These are phyloP conservation scores for Ogataea allantospora DNA, from an alignment of 805 yeast genomes.

Conservation along the genomic window DNA sequence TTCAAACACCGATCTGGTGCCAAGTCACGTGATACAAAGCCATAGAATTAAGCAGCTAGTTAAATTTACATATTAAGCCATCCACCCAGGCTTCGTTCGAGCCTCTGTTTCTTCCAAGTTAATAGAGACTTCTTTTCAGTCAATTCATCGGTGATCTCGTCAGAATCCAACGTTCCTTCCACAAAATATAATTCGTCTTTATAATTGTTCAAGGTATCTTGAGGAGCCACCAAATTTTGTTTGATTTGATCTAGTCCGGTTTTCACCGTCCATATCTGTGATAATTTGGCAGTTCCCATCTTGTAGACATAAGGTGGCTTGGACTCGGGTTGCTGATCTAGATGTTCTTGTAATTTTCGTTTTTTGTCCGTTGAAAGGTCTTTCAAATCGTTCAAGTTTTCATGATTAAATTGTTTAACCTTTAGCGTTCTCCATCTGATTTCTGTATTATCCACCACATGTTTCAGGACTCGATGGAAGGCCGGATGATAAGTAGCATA, in stretches of 20 bases:
- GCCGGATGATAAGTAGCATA: slow-evolving; percentile 13
- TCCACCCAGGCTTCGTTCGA: slow-evolving; percentile 19
- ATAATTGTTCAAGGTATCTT: slow-evolving; percentile 24
- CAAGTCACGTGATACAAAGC: slow-evolving; percentile 17
- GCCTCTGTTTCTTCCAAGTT: slow-evolving; percentile 29
- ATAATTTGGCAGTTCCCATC: slow-evolving; percentile 31
- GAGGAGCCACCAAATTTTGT: slow-evolving; percentile 9
- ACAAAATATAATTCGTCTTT: slow-evolving; percentile 31
- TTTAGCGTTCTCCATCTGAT: slow-evolving; percentile 30
- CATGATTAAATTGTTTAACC: slow-evolving; percentile 30
- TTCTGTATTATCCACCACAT: slow-evolving; percentile 20
- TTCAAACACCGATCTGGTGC: slow-evolving; percentile 11
- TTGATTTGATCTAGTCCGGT: slow-evolving; percentile 25
- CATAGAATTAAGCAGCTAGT: neutral
- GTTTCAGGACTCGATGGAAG: slow-evolving; percentile 17
- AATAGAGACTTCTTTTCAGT: slow-evolving; percentile 18
- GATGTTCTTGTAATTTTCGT: slow-evolving; percentile 25
- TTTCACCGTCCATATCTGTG: slow-evolving; percentile 28
- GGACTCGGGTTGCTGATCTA: slow-evolving; percentile 7
- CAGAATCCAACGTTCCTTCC: slow-evolving; percentile 19
- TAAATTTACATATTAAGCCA: slow-evolving; percentile 8
- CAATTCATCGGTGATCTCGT: slow-evolving; percentile 6
- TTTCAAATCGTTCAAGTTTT: slow-evolving; percentile 16
- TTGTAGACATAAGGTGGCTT: slow-evolving; percentile 25
- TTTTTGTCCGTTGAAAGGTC: slow-evolving; percentile 20